Evolutionary conservation across 768 basidiomycete genomes (phyloP).

Genomic region (Lactarius vividus): DNA sequence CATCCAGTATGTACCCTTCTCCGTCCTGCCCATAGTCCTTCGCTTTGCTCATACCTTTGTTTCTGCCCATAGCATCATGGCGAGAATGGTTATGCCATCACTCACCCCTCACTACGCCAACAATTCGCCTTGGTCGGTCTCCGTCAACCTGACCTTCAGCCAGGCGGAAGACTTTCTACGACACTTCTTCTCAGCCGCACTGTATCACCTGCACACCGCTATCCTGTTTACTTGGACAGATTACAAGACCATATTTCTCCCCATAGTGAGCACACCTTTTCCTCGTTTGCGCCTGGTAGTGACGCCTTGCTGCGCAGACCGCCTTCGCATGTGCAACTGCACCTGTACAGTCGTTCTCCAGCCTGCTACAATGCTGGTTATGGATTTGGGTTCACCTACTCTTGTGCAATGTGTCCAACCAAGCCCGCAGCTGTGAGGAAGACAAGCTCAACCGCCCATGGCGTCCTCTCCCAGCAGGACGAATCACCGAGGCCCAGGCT

Average conservation of each 20-base stretch:
- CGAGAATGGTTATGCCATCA: conserved; percentile 25
- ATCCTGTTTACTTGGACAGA: conserved; percentile 35
- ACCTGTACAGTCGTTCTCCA: conserved; percentile 21
- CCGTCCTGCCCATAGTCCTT: neutral
- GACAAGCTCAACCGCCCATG: conserved; percentile 32
- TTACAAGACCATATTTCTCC: conserved; percentile 34
- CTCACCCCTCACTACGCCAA: conserved; percentile 22
- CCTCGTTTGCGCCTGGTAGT: neutral
- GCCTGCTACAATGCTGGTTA: conserved; percentile 22
- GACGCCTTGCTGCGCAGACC: conserved; percentile 14
- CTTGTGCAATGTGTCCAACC: conserved; percentile 32
- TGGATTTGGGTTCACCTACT: conserved; percentile 33
- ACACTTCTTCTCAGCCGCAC: conserved; percentile 14
- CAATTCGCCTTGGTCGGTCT: conserved; percentile 23
- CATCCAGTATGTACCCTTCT: conserved; percentile 10
- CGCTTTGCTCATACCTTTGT: conserved; percentile 2
- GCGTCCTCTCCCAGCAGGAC: conserved; percentile 32
- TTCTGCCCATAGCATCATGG: conserved; percentile 8
- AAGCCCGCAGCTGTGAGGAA: conserved; percentile 29
- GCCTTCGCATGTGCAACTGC: conserved; percentile 29
- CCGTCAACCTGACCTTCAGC: conserved; percentile 21
- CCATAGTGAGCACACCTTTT: conserved; percentile 27
- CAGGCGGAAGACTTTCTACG: conserved; percentile 11
- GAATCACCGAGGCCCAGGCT: conserved; percentile 28
- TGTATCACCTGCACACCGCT: conserved; percentile 28